phyloP scores from a whole-genome alignment of 1,284 basidiomycete genomes.

The Moesziomyces parantarcticus region DNA sequence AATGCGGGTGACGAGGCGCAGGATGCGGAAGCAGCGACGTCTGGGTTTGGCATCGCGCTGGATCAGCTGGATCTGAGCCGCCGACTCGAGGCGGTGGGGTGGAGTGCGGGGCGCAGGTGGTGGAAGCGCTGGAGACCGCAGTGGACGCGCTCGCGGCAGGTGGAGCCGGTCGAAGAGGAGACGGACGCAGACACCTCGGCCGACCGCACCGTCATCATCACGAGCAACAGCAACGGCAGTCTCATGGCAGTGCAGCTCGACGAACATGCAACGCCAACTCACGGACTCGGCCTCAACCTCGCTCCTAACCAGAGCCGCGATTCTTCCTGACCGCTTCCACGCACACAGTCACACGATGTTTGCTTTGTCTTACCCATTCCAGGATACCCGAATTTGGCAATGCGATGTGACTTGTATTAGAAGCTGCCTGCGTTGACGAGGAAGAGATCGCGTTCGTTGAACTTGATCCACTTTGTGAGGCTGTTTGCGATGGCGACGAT shows the following conservation, averaged over 20 bases:
- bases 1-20: background rate
- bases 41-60: slow-evolving; percentile 23
- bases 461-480: slow-evolving; percentile 88
- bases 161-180: slow-evolving; percentile 1
- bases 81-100: slow-evolving; percentile 20
- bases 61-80: slow-evolving; percentile 33
- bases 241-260: slow-evolving; percentile 20
- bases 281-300: slow-evolving; percentile 2
- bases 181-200: background rate
- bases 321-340: too few species aligned
- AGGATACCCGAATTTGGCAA: too few species aligned
- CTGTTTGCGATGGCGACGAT: slow-evolving; percentile 86
- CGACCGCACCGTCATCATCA: slow-evolving; percentile 8
- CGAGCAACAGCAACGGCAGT: slow-evolving; percentile 34
- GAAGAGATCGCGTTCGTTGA: slow-evolving; percentile 83
- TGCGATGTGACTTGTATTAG: slow-evolving; percentile 9
- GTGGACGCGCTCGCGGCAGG: slow-evolving; percentile 5
- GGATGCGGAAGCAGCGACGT: slow-evolving; percentile 5
- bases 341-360: too few species aligned
- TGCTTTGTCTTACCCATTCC: too few species aligned
- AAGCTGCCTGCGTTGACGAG: slow-evolving; percentile 62
- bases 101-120: slow-evolving; percentile 9
- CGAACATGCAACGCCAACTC: background rate
- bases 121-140: slow-evolving; percentile 12
- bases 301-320: too few species aligned